Evolutionary conservation across 306 rosid genomes (phyloP).

Genomic region (Lagenaria siceraria): DNA sequence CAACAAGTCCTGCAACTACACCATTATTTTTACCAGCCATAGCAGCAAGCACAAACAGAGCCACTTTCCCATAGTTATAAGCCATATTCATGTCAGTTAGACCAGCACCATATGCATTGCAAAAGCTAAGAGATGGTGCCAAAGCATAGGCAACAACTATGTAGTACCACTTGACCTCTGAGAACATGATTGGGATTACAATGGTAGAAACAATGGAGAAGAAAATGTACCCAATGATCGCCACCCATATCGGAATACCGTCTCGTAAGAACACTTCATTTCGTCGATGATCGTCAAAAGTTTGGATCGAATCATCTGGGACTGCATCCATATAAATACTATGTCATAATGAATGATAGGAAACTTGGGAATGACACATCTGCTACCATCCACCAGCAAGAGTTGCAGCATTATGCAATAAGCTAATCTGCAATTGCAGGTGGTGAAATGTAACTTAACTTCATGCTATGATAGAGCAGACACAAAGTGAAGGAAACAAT

Average conservation of each 20-base stretch:
- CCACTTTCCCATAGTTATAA: slow-evolving; percentile 91
- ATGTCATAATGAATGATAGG: slow-evolving; percentile 1
- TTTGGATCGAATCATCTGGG: slow-evolving; percentile 29
- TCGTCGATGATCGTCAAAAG: slow-evolving; percentile 46
- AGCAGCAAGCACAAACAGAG: slow-evolving; percentile 84
- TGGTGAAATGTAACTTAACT: too few relatives aligned
- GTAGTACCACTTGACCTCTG: slow-evolving; percentile 79
- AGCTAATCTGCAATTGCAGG: too few relatives aligned
- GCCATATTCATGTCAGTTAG: slow-evolving; percentile 98
- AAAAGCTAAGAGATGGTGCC: slow-evolving; percentile 92
- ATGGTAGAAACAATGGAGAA: slow-evolving; percentile 60
- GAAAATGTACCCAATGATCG: slow-evolving; percentile 44
- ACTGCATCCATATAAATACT: slow-evolving; percentile 23
- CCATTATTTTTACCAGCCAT: slow-evolving; percentile 58
- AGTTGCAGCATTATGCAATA: too few relatives aligned
- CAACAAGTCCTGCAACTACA: slow-evolving; percentile 86
- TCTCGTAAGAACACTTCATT: slow-evolving; percentile 76
- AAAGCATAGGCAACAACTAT: slow-evolving; percentile 63
- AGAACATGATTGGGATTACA: slow-evolving; percentile 78
- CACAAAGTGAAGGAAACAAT: too few relatives aligned
- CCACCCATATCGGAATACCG: slow-evolving; percentile 75
- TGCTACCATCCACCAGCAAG: too few relatives aligned
- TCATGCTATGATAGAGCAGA: too few relatives aligned
- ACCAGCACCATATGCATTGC: slow-evolving; percentile 98
- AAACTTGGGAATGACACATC: not conserved